Percentiles rank a stretch among this genome's conserved stretches.
These are phyloP conservation scores for Sporothrix dimorphospora DNA, from an alignment of 2,329 filamentous ascomycete species.

Conservation along the genomic window DNA sequence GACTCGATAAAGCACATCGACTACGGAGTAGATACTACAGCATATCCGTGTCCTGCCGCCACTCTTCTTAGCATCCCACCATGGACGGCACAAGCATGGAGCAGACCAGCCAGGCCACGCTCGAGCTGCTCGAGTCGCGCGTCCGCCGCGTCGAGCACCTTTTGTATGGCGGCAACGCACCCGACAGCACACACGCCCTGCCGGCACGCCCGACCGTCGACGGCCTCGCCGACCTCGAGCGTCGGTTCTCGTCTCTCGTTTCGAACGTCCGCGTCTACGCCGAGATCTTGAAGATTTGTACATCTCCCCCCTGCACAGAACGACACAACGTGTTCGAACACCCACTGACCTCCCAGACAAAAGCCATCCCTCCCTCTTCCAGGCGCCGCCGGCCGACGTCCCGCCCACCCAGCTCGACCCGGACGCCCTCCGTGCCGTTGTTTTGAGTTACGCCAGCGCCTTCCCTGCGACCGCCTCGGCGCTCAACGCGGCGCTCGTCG, in stretches of 20 bases:
- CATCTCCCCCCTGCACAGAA: constrained; percentile 35
- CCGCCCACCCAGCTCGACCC: constrained; percentile 56
- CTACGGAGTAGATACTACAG: too few relatives aligned
- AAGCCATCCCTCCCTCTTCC: constrained; percentile 59
- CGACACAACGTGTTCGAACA: too few relatives aligned
- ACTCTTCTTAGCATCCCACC: constrained; percentile 19
- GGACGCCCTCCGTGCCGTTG: constrained; percentile 56
- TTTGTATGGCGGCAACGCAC: constrained; percentile 49
- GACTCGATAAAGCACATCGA: too few relatives aligned
- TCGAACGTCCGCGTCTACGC: constrained; percentile 59
- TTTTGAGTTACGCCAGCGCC: constrained; percentile 59
- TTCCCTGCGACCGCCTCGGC: constrained; percentile 61
- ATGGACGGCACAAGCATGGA: constrained; percentile 51
- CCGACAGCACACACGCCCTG: constrained; percentile 40
- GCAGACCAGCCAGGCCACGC: constrained; percentile 57
- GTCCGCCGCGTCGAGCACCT: constrained; percentile 63
- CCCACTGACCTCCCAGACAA: constrained; percentile 48
- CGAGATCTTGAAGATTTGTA: constrained; percentile 65
- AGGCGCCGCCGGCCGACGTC: constrained; percentile 48
- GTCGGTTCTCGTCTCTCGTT: constrained; percentile 55
- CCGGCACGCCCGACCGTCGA: constrained; percentile 47
- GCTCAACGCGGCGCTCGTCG: constrained; percentile 56
- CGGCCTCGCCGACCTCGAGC: constrained; percentile 56
- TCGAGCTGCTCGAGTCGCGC: constrained; percentile 61
- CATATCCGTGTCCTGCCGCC: neutral